A percentile compares a stretch with the other conserved stretches of the same genome.
Conservation (phyloP, 805 yeast genomes). For the Candida suzukii region DNA sequence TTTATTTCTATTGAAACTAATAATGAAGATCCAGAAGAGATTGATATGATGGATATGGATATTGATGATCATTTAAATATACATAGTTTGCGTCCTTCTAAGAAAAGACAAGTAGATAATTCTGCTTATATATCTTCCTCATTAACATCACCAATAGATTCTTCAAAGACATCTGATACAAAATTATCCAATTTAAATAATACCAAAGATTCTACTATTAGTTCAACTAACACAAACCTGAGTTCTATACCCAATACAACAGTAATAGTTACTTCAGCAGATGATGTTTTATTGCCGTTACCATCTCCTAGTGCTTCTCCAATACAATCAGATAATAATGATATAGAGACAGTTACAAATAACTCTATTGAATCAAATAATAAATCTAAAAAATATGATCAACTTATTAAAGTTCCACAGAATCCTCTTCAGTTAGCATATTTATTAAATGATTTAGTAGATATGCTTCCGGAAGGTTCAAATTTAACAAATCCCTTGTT, state of each 20-base stretch:
- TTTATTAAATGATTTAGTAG: constrained; percentile 27
- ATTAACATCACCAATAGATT: neutral
- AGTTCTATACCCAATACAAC: no score
- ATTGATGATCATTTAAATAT: constrained; percentile 2
- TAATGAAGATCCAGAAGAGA: neutral
- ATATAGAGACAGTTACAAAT: neutral
- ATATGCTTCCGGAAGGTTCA: constrained; percentile 37
- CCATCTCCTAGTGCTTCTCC: constrained; percentile 69
- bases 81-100: constrained; percentile 13
- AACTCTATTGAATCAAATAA: constrained; percentile 7
- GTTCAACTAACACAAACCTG: no score
- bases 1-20: neutral
- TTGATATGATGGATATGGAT: neutral
- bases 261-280: constrained; percentile 13
- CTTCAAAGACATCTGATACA: neutral
- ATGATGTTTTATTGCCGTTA: constrained; percentile 41
- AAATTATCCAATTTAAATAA: no score
- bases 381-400: constrained; percentile 1
- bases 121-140: neutral
- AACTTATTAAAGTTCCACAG: neutral
- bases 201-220: constrained; percentile 4
- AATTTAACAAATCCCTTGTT: constrained; percentile 40
- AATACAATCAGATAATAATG: constrained; percentile 23
- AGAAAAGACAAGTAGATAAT: constrained; percentile 13
- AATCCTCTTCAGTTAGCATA: constrained; percentile 27